Percentiles rank a stretch among this genome's conserved stretches.
Evolutionary conservation across 148 eudicot species (phyloP).

Genomic region (Vaccinium myrtillus): DNA sequence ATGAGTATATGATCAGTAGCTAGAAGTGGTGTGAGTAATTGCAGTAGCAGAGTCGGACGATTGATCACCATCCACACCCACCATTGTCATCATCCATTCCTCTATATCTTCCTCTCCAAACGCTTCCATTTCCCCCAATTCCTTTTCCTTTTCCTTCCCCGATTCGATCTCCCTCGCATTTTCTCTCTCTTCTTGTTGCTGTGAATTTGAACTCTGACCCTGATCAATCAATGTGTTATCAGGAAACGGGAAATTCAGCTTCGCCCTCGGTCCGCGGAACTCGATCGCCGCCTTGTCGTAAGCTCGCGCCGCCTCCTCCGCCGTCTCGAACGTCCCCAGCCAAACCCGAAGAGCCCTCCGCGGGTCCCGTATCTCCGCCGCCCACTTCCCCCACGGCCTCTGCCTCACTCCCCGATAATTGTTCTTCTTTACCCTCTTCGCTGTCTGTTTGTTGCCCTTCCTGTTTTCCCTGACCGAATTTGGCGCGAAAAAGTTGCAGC

Average conservation of each 20-base stretch:
- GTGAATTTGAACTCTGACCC: background rate
- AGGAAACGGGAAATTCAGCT: constrained; percentile 44
- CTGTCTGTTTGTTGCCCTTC: background rate
- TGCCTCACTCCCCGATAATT: constrained; percentile 61
- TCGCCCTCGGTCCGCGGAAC: constrained; percentile 53
- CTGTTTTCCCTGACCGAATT: background rate
- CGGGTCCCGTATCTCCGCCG: constrained; percentile 61
- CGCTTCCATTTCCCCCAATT: constrained; percentile 25
- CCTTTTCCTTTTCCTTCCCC: background rate
- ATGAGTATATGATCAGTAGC: background rate
- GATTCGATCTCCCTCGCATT: background rate
- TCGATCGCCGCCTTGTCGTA: constrained; percentile 53
- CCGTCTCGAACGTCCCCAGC: constrained; percentile 61
- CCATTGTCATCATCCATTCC: constrained; percentile 38
- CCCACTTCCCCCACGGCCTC: constrained; percentile 77
- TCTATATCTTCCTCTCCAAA: constrained; percentile 32
- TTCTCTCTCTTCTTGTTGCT: background rate
- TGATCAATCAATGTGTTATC: constrained; percentile 24
- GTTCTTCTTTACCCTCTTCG: constrained; percentile 26
- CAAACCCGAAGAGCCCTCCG: constrained; percentile 40
- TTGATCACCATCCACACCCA: constrained; percentile 15
- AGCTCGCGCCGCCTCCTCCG: constrained; percentile 56
- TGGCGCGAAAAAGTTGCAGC: constrained; percentile 29
- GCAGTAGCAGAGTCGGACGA: constrained; percentile 24
- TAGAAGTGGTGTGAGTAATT: background rate